A percentile compares a stretch with the other conserved stretches of the same genome.
phyloP scores from a whole-genome alignment of 106 monocot species.

The Platanthera guangdongensis region DNA sequence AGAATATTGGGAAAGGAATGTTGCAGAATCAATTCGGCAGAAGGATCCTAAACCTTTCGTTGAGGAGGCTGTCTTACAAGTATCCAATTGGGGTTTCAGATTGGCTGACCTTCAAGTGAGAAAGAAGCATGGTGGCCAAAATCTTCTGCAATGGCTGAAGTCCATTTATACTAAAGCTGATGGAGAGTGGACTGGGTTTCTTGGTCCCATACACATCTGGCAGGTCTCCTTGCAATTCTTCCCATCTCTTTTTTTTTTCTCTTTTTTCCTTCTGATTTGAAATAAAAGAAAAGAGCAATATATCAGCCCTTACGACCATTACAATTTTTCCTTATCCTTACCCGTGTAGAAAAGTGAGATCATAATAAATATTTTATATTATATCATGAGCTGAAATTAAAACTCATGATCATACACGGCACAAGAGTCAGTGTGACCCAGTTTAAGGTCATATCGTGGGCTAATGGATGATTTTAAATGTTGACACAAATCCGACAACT shows the following conservation, averaged over 20 bases:
- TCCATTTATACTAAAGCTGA: constrained; percentile 57
- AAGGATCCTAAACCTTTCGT: constrained; percentile 65
- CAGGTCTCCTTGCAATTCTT: constrained; percentile 45
- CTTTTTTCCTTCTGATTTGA: not conserved
- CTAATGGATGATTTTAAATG: no score
- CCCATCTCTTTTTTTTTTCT: not conserved
- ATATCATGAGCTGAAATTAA: no score
- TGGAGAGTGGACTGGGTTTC: constrained; percentile 74
- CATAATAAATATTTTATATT: no score
- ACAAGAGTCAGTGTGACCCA: no score
- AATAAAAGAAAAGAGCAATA: no score
- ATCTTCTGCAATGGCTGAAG: constrained; percentile 60
- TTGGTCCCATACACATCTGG: constrained; percentile 96
- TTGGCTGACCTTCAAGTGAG: constrained; percentile 77
- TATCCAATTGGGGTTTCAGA: constrained; percentile 90
- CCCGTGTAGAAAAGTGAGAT: no score
- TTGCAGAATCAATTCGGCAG: constrained; percentile 83
- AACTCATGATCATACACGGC: no score
- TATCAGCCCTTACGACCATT: no score
- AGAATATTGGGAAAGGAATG: constrained; percentile 84
- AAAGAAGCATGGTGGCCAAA: constrained; percentile 52
- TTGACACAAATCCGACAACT: no score
- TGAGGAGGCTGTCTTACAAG: constrained; percentile 83
- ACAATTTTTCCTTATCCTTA: no score
- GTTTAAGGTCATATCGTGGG: no score